Conservation (phyloP, 805 yeast genomes). For the Sugiyamaella smithiae region DNA sequence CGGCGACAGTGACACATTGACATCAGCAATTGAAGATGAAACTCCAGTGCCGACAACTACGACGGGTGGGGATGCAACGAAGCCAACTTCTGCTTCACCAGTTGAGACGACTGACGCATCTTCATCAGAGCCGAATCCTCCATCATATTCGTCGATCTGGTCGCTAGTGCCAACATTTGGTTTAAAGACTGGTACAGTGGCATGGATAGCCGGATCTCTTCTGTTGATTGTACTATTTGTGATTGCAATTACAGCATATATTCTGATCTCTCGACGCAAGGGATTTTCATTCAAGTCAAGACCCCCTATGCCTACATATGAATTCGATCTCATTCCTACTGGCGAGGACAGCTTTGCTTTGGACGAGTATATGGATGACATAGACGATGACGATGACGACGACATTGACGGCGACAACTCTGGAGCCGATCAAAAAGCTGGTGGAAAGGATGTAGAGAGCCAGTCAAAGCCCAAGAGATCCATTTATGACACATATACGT, state of each 20-base stretch:
- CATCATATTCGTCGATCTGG: constrained; percentile 18
- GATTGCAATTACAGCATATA: constrained; percentile 36
- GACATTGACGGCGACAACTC: constrained; percentile 8
- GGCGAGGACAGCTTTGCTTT: constrained; percentile 18
- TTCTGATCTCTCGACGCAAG: constrained; percentile 40
- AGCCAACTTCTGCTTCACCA: constrained; percentile 12
- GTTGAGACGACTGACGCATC: constrained; percentile 7
- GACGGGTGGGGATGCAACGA: neutral
- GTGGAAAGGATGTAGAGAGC: constrained; percentile 4
- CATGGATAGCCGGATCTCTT: constrained; percentile 39
- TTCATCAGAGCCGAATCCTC: constrained; percentile 6
- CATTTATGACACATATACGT: constrained; percentile 10
- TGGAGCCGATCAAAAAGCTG: constrained; percentile 3
- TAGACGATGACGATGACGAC: constrained; percentile 9
- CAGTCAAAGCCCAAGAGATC: constrained; percentile 5
- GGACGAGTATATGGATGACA: constrained; percentile 3
- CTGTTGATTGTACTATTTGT: constrained; percentile 46
- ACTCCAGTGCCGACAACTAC: neutral
- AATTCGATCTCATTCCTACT: constrained; percentile 27
- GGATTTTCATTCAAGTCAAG: constrained; percentile 13
- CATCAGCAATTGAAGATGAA: neutral
- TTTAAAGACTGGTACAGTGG: constrained; percentile 26
- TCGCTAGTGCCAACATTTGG: constrained; percentile 33
- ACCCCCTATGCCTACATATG: constrained; percentile 19
- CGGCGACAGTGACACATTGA: neutral